phyloP scores from a whole-genome alignment of 345 rosid species.

The Populus simonii region DNA sequence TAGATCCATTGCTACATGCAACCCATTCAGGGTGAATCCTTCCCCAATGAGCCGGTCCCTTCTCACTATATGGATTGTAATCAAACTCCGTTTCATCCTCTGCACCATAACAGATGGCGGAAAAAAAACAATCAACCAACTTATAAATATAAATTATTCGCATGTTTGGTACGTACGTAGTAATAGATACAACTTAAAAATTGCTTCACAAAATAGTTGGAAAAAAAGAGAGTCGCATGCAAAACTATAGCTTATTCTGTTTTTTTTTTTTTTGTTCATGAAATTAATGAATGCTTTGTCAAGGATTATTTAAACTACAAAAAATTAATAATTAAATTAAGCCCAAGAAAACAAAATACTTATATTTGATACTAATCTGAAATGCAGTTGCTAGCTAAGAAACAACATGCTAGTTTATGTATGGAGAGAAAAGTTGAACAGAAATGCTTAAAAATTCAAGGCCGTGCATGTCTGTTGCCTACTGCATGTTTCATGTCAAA shows the following conservation, averaged over 20 bases:
- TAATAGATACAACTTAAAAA: background rate
- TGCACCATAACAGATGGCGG: constrained; percentile 7
- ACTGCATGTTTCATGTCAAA: no score
- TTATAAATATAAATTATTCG: background rate
- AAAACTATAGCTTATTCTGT: background rate
- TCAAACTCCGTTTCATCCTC: constrained; percentile 67
- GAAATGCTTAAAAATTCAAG: background rate
- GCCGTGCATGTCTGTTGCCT: background rate
- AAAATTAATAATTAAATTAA: background rate
- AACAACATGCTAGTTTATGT: background rate
- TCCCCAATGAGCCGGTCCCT: constrained; percentile 79
- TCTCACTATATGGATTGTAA: constrained; percentile 33
- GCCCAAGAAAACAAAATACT: background rate
- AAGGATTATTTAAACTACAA: background rate
- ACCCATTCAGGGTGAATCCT: constrained; percentile 56
- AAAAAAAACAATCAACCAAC: background rate
- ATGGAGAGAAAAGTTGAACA: background rate
- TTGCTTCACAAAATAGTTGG: background rate
- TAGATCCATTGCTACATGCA: constrained; percentile 54
- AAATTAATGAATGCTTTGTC: background rate
- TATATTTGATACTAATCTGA: background rate
- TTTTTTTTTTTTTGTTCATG: no score
- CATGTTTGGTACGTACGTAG: background rate
- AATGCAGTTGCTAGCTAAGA: background rate
- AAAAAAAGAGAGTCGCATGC: background rate